Base-by-base conservation (phyloP, 805 yeast genomes). In the Yamadazyma sp. region DNA sequence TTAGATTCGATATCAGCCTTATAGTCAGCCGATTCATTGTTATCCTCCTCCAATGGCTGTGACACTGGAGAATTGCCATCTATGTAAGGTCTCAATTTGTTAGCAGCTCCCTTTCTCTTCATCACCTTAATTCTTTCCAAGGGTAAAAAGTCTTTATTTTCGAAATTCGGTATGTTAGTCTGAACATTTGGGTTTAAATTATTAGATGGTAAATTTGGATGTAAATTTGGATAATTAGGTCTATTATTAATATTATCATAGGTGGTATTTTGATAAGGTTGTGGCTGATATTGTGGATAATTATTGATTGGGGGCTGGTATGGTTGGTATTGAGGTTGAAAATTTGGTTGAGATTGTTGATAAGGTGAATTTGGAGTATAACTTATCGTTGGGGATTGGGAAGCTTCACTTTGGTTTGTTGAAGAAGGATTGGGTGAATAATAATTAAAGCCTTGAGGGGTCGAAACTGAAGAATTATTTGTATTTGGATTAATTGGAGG, bases 111-210 rank as follows among this genome's bases (percentile, higher is more conserved):
- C 31, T 52, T 53, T 19, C 49, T 39, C 36, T 45, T 55, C 42
- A 53, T 31, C 2, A 52, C 55, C 33, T 53, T 52, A 20, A 55
- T 33, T 16, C 60, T 36, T 39, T 56, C 60, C 30, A 31, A 45
- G 7, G 62, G 62, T 19, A 54, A 25, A n/a, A n/a, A n/a, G n/a
- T n/a, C n/a, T n/a, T n/a, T n/a, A n/a, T n/a, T n/a, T n/a, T n/a
- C n/a, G 2, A 15, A 16, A 10, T 21, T 26, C n/a, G 32, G 27
- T 4, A 23, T 23, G 15, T 30, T 27, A 4, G 27, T 20, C 3
- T 21, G 16, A 20, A 18, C 25, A 13, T 30, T 29, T 16, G 29
- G 27, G 20, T 23, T 23, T 3, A 29, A 16, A 14, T 35, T 23
- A 18, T 24, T 21, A 3, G 35, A 27, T 2, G 27, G 27, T 14